Evolutionary conservation across 2,329 filamentous ascomycete species (phyloP).

Genomic region (Didymella arachidicola): DNA sequence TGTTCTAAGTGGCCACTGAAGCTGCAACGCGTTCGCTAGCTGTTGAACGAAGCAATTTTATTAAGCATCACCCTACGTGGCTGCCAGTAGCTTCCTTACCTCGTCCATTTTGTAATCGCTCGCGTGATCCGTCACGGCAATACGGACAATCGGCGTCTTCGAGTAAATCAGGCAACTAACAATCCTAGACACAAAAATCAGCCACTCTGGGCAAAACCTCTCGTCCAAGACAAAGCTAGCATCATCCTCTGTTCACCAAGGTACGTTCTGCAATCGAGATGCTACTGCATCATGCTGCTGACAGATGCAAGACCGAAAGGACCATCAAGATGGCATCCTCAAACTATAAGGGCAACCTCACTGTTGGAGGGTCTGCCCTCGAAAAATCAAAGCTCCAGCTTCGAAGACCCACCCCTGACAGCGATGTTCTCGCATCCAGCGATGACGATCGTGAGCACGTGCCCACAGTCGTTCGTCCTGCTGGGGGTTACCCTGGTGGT

Average conservation of each 20-base stretch:
- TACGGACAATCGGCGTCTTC: not conserved
- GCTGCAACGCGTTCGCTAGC: not conserved
- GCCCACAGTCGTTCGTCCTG: conserved; percentile 33
- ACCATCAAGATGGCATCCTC: conserved; percentile 37
- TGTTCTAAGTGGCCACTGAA: not conserved
- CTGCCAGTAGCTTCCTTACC: not conserved
- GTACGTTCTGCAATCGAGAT: not conserved
- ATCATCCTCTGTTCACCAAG: not conserved
- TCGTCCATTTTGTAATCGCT: not conserved
- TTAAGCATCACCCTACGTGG: not conserved
- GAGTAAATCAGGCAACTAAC: not conserved
- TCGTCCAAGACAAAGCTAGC: not conserved
- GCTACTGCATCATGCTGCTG: not conserved
- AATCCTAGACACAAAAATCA: not conserved
- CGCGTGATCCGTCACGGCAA: not conserved
- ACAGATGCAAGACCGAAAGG: not conserved
- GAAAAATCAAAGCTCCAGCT: conserved; percentile 75
- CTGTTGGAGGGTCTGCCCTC: conserved; percentile 39
- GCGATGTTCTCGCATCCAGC: conserved; percentile 89
- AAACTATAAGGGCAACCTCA: conserved; percentile 40
- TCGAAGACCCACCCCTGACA: conserved; percentile 89
- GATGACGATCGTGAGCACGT: conserved; percentile 82
- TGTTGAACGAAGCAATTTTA: not conserved
- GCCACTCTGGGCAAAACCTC: not conserved
- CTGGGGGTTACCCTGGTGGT: conserved; percentile 34